A percentile compares a stretch with the other conserved stretches of the same genome.
These are phyloP conservation scores for Kazachstania africana DNA, from an alignment of 805 yeast genomes.

Conservation along the genomic window DNA sequence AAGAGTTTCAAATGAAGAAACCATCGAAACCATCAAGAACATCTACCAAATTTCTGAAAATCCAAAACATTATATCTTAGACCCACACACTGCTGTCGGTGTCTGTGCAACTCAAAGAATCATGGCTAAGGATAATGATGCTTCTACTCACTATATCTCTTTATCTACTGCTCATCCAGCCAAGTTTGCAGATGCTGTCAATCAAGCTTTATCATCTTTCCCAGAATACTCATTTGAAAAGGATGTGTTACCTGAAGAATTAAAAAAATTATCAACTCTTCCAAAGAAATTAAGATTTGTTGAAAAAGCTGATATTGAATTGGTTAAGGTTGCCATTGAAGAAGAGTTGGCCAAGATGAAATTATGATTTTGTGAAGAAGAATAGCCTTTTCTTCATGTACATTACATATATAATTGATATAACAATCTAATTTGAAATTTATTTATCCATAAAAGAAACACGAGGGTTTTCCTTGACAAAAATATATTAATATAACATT, in stretches of 20 bases:
- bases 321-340: conserved; percentile 63
- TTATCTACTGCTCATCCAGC: conserved; percentile 99
- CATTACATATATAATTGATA: background rate
- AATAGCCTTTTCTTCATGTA: background rate
- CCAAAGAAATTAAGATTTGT: conserved; percentile 66
- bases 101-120: conserved; percentile 63
- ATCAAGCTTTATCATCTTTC: conserved; percentile 54
- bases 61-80: conserved; percentile 63
- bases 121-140: conserved; percentile 36
- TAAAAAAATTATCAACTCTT: conserved; percentile 56
- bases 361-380: conserved; percentile 8
- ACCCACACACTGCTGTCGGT: conserved; percentile 96
- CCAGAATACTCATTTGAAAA: conserved; percentile 74
- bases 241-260: conserved; percentile 82
- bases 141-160: conserved; percentile 46
- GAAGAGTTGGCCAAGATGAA: conserved; percentile 51
- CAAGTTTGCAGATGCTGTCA: conserved; percentile 92
- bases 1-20: conserved; percentile 67
- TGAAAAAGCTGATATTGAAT: conserved; percentile 59
- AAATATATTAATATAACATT: no score
- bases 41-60: conserved; percentile 47
- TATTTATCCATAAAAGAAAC: no score
- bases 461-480: no score
- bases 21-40: conserved; percentile 64
- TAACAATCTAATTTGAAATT: background rate